Evolutionary conservation across 257 asterid genomes (phyloP), one percentile per base, ranked within the genome.

Genomic region (Rauvolfia tetraphylla): DNA sequence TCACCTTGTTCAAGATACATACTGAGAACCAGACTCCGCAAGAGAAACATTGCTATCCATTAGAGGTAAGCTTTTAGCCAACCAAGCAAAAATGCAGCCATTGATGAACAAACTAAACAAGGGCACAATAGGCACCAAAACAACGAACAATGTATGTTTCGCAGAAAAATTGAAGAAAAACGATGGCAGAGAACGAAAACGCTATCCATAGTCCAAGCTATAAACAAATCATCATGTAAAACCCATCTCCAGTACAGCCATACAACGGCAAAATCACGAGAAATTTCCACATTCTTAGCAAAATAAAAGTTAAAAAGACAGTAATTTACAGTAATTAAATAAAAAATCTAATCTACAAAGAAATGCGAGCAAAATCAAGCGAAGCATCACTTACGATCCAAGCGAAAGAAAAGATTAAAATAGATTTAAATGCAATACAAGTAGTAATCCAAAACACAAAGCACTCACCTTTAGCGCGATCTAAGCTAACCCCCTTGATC

Each of bases 401-500:
- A 85, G 83, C 70, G 38, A 72, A 74, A 70, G 48, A 22, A 17
- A 71, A 71, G 51, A 77, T 29, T 51, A 14, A 73, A 56, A 68
- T 46, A 71, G 58, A 79, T 49, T 29, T 27, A 56, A 75, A 70
- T 44, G 71, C 72, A 65, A 33, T 51, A 29, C 4, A 57, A 77
- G 17, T 23, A 33, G 72, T 53, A n/a, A 31, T 15, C 34, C 72
- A 67, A 46, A 72, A 70, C 78, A 83, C 75, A 88, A 79, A 84
- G 80, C 27, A 34, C 73, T 69, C 51, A 88, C 91, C 93, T 82
- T 73, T 44, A 78, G 23, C 83, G 80, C 79, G 89, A 87, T 89
- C 86, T 84, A 75, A 83, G 65, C 80, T 75, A 87, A 68, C 89
- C 90, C 83, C 82, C 90, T 79, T 76, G 91, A 88, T 88, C 90